Base-by-base conservation (phyloP, 192 early-diverging fungal genomes). In the Linderina pennispora region DNA sequence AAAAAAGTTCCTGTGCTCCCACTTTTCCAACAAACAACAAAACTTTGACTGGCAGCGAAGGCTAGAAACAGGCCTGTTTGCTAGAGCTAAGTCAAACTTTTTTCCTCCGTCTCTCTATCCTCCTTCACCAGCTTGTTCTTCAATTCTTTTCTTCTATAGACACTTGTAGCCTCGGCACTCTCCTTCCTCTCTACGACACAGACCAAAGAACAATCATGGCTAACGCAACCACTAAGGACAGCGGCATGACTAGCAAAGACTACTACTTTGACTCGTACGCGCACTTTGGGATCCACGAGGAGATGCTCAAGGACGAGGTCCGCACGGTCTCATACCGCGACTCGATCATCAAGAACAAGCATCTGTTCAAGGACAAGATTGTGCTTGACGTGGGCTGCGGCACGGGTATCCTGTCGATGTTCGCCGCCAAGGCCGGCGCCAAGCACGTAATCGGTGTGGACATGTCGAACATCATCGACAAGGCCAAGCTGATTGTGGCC, bases 221-320 rank as follows among this genome's bases (percentile, higher is more conserved):
- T n/a, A n/a, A n/a, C n/a, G n/a, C n/a, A n/a, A n/a, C n/a, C n/a
- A n/a, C 51, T 20, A 43, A 53, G 38, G 53, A 25, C 10, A 25
- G 47, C 21, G 60, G 53, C 25, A 50, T 65, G 53, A 73, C 69
- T 33, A 65, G 62, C 69, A 73, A 73, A 62, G 80, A 93, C 74
- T 97, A 97, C 67, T 99, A 99, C 84, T 99, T 97, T 82, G 91
- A 99, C 77, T 97, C 93, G 33, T 99, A 97, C 77, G 90, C 96
- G 16, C 88, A 91, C 78, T 94, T 89, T 61, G 83, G 80, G 51
- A 90, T 89, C 71, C 88, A 87, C 73, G 90, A 96, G 79, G 92
- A 94, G 73, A 97, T 97, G 93, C 76, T 94, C 43, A 94, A 99
- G 84, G 97, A 99, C 70, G 87, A 90, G 62, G 92, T 99, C 18